phyloP scores from a whole-genome alignment of 108 stramenopile species.

The Mayamaea pseudoterrestris region DNA sequence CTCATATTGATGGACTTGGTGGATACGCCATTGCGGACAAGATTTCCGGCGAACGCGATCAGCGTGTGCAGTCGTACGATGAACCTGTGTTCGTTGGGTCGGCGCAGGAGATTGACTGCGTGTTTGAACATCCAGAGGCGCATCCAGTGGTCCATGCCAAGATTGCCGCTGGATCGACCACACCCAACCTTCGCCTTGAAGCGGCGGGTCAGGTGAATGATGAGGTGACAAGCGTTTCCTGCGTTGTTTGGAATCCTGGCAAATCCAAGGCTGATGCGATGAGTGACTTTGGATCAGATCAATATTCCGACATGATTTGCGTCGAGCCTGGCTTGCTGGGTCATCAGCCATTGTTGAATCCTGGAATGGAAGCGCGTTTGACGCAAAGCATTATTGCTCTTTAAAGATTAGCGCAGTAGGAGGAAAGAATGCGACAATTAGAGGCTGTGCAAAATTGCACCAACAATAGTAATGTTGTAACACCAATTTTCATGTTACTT shows the following conservation, averaged over 20 bases:
- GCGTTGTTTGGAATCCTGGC: constrained; percentile 64
- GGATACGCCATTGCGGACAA: constrained; percentile 41
- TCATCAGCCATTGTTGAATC: constrained; percentile 16
- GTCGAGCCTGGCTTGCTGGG: constrained; percentile 66
- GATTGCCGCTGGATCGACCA: constrained; percentile 23
- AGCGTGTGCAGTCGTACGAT: constrained; percentile 8
- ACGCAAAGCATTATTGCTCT: constrained; percentile 34
- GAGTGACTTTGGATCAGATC: constrained; percentile 65
- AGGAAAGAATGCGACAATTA: too few species aligned
- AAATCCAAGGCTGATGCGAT: constrained; percentile 52
- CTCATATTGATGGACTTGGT: constrained; percentile 51
- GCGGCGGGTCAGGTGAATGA: constrained; percentile 42
- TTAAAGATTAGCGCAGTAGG: too few species aligned
- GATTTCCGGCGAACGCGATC: constrained; percentile 28
- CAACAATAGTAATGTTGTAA: too few species aligned
- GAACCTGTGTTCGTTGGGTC: constrained; percentile 36
- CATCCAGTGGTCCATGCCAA: constrained; percentile 28
- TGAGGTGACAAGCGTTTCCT: constrained; percentile 31
- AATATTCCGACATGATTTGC: constrained; percentile 75
- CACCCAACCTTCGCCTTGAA: constrained; percentile 19
- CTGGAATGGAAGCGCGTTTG: constrained; percentile 33
- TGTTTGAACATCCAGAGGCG: constrained; percentile 44
- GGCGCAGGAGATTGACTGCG: constrained; percentile 33
- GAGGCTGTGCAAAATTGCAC: too few species aligned
- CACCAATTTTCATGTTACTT: too few species aligned